A percentile compares a stretch with the other conserved stretches of the same genome.
These are phyloP conservation scores for Cryptococcus sp. DNA, from an alignment of 1,284 basidiomycete genomes.

Conservation along the genomic window DNA sequence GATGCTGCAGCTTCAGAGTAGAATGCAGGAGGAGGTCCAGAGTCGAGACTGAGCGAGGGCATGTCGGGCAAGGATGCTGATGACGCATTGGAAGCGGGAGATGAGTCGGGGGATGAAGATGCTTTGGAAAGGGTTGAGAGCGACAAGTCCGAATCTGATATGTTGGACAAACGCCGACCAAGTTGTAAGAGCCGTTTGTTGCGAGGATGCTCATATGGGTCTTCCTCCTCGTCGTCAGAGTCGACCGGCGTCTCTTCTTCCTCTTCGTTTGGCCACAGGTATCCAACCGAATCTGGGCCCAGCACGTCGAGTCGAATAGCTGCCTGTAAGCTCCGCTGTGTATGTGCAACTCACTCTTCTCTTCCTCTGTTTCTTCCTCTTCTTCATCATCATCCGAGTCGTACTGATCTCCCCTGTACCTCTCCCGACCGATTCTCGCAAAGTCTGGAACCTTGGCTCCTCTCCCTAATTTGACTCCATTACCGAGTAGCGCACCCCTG, in stretches of 20 bases:
- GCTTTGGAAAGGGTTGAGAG: constrained; percentile 51
- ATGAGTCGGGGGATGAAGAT: constrained; percentile 39
- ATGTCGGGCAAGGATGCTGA: constrained; percentile 31
- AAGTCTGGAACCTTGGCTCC: constrained; percentile 70
- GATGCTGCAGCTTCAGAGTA: constrained; percentile 43
- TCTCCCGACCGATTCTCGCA: constrained; percentile 70
- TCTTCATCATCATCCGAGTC: constrained; percentile 60
- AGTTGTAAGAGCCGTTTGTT: constrained; percentile 52
- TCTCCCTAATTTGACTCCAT: constrained; percentile 70
- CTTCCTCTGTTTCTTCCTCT: constrained; percentile 38
- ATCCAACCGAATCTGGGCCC: constrained; percentile 46
- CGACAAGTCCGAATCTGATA: constrained; percentile 35
- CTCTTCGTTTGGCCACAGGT: constrained; percentile 52
- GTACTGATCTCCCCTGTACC: constrained; percentile 72
- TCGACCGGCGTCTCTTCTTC: constrained; percentile 44
- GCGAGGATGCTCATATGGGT: constrained; percentile 52
- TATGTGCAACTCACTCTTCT: constrained; percentile 25
- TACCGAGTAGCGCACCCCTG: constrained; percentile 61
- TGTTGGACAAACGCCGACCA: constrained; percentile 44
- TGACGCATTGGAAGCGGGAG: constrained; percentile 29
- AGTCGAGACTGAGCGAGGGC: constrained; percentile 27
- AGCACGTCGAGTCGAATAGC: constrained; percentile 31
- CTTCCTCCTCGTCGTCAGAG: constrained; percentile 48
- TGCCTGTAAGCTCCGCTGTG: constrained; percentile 10
- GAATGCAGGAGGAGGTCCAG: constrained; percentile 41